These are phyloP conservation scores for Hirschioporus abietinus DNA, from an alignment of 768 basidiomycete genomes.

Conservation along the genomic window DNA sequence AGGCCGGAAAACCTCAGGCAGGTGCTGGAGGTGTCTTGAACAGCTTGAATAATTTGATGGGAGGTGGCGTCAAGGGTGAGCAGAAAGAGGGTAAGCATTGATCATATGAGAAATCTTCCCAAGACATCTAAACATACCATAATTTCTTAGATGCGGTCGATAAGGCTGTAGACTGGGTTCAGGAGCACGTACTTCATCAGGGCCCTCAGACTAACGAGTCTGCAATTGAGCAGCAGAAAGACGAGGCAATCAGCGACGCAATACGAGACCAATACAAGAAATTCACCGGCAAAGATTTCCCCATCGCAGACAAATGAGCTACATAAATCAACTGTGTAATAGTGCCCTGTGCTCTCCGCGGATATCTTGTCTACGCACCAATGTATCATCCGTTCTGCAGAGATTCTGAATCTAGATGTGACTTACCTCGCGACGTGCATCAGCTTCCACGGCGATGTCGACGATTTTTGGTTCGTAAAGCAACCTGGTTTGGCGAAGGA, in stretches of 20 bases:
- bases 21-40: conserved; percentile 23
- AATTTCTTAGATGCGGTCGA: not conserved
- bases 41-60: conserved; percentile 25
- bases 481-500: not conserved
- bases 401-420: not conserved
- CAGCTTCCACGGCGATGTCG: not conserved
- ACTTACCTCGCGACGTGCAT: not conserved
- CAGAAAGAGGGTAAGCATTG: conserved; percentile 28
- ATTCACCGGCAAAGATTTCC: conserved; percentile 33
- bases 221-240: conserved; percentile 35
- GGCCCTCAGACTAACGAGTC: conserved; percentile 35
- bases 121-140: not conserved
- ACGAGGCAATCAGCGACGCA: conserved; percentile 32
- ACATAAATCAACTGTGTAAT: not conserved
- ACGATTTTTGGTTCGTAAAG: not conserved
- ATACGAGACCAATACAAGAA: conserved; percentile 29
- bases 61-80: conserved; percentile 29
- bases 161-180: conserved; percentile 31
- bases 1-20: not conserved
- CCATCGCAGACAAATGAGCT: conserved; percentile 20
- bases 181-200: conserved; percentile 34
- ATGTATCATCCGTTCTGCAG: not conserved
- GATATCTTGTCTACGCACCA: not conserved
- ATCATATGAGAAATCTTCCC: not conserved
- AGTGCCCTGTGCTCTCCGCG: not conserved